These are phyloP conservation scores for Taxillus chinensis DNA, from an alignment of 164 flowering plant species.

Conservation along the genomic window DNA sequence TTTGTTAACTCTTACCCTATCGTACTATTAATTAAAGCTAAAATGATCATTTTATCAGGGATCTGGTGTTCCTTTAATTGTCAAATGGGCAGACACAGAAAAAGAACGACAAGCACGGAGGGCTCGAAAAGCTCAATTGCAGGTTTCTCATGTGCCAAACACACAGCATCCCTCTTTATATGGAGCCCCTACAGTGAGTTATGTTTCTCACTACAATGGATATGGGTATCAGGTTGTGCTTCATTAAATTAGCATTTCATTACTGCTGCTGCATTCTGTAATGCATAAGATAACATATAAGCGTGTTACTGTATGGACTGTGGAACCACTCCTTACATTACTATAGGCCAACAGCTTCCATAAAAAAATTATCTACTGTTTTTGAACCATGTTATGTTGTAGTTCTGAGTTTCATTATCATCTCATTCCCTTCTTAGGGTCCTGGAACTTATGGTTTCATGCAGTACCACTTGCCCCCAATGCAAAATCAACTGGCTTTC, in stretches of 20 bases:
- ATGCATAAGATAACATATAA: background rate
- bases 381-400: background rate
- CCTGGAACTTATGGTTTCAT: slow-evolving; percentile 89
- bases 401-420: background rate
- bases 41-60: slow-evolving; percentile 37
- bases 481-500: slow-evolving; percentile 75
- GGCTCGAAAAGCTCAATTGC: slow-evolving; percentile 83
- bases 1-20: too few species aligned
- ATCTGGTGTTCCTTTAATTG: slow-evolving; percentile 89
- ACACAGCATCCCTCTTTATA: slow-evolving; percentile 66
- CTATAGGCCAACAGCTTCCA: background rate
- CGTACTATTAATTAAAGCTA: too few species aligned
- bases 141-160: slow-evolving; percentile 9
- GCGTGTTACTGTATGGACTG: too few species aligned
- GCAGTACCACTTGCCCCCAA: slow-evolving; percentile 70
- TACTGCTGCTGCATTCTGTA: background rate
- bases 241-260: background rate
- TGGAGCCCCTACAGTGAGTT: slow-evolving; percentile 85
- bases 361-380: background rate
- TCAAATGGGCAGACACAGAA: slow-evolving; percentile 99
- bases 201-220: slow-evolving; percentile 76
- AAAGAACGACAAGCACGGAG: slow-evolving; percentile 92
- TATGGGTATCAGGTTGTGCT: slow-evolving; percentile 78
- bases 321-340: background rate
- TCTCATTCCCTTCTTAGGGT: slow-evolving; percentile 39